Conservation (phyloP, 176 grass and related monocot genomes). For the Olyra latifolia region DNA sequence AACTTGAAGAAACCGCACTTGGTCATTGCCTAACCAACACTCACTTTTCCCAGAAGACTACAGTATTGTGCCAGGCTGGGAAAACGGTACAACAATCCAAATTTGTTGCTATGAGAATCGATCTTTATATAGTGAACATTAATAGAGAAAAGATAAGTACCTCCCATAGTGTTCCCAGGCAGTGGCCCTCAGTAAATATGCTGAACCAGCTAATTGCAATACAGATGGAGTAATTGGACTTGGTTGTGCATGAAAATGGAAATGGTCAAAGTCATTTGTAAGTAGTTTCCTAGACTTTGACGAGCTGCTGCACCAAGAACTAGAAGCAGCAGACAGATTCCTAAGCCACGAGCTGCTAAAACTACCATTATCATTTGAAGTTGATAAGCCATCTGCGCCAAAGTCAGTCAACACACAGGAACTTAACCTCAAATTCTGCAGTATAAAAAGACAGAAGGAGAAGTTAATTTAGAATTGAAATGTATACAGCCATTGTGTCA, state of each 20-base stretch:
- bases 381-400: slow-evolving; percentile 63
- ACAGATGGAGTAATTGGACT: slow-evolving; percentile 73
- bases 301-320: slow-evolving; percentile 37
- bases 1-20: background rate
- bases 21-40: background rate
- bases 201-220: slow-evolving; percentile 86
- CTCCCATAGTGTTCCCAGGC: slow-evolving; percentile 97
- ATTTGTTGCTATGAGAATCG: slow-evolving; percentile 15
- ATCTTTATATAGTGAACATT: slow-evolving; percentile 5
- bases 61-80: background rate
- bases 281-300: slow-evolving; percentile 40
- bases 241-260: slow-evolving; percentile 82
- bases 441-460: slow-evolving; percentile 10
- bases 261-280: slow-evolving; percentile 79
- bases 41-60: slow-evolving; percentile 1
- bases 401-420: slow-evolving; percentile 77
- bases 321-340: slow-evolving; percentile 52
- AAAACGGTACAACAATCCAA: background rate
- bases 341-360: slow-evolving; percentile 97
- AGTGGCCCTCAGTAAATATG: slow-evolving; percentile 82
- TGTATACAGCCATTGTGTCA: background rate
- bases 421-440: slow-evolving; percentile 85
- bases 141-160: slow-evolving; percentile 49
- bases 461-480: slow-evolving; percentile 32
- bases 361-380: slow-evolving; percentile 79